Base-by-base conservation (phyloP, 139 green algal species). In the Desmodesmus armatus region DNA sequence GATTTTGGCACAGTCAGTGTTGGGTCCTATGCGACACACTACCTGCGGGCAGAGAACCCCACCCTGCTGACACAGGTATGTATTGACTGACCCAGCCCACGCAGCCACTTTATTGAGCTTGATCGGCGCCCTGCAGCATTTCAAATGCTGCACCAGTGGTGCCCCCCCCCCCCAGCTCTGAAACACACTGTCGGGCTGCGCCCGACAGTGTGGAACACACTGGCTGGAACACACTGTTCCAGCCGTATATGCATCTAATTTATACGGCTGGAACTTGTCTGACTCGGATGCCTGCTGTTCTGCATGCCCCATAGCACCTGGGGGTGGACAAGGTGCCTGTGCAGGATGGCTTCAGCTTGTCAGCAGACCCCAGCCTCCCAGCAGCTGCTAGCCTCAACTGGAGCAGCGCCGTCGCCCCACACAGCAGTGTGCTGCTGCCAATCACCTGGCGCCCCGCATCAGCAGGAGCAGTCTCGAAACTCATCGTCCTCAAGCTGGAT, bases 371-470 rank as follows among this genome's bases (percentile, higher is more conserved):
- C 21, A 23, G 19, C 6, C 39, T 80, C 27, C 67, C 80, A n/a
- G 67, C n/a, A 15, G 80, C 80, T 35, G 80, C 80, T 37, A 72
- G 67, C 39, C 60, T 86, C 15, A 72, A 71, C 37, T 86, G 80
- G 80, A 80, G 49, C 51, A 39, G 23, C 3, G 31, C 53, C 35
- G 25, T 86, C 23, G 21, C 27, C 3, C 80, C 80, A 39, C 49
- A 70, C 80, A 44, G 67, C 35, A 63, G 27, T 23, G 31, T 80
- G 39, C 17, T 80, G 80, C 70, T 86, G 72, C 80, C 80, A 21
- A 39, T 86, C 40, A 86, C 49, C 27, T 86, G 67, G 67, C 66
- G 70, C 51, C 80, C 80, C 1, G 25, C 39, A 33, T 9, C 37
- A 33, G 60, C 80, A 53, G 80, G 67, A 3, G 51, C 51, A 13